These are phyloP conservation scores for Clonostachys rhizophaga DNA, from an alignment of 2,329 filamentous ascomycete species.

Conservation along the genomic window DNA sequence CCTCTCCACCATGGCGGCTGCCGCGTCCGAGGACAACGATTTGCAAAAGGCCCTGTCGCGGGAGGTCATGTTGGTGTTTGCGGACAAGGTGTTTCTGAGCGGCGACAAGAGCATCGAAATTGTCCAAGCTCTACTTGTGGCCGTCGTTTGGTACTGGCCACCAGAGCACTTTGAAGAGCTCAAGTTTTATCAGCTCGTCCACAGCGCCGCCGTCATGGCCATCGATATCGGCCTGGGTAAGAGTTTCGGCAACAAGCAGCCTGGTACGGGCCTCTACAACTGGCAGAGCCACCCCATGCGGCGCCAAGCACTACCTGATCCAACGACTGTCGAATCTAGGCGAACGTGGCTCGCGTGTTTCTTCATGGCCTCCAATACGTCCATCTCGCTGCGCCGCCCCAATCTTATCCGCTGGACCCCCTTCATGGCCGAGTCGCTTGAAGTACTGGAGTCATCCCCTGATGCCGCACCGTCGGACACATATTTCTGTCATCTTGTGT, in stretches of 20 bases:
- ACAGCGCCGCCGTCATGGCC: conserved; percentile 76
- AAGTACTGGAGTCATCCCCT: conserved; percentile 46
- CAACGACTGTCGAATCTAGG: conserved; percentile 48
- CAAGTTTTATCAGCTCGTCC: conserved; percentile 85
- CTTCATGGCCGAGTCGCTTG: conserved; percentile 57
- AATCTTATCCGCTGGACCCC: conserved; percentile 55
- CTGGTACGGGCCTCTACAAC: conserved; percentile 6
- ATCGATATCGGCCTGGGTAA: conserved; percentile 75
- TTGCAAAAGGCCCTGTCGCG: conserved; percentile 59
- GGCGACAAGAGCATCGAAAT: conserved; percentile 81
- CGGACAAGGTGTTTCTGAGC: conserved; percentile 67
- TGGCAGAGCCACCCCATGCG: conserved; percentile 37
- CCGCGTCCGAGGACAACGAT: conserved; percentile 50
- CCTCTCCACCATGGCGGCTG: conserved; percentile 64
- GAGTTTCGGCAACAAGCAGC: not conserved
- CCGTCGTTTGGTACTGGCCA: conserved; percentile 80
- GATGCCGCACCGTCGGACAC: conserved; percentile 52
- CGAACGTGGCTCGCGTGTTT: conserved; percentile 57
- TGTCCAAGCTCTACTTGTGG: conserved; percentile 71
- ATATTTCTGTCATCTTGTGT: conserved; percentile 54
- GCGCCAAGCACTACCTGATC: conserved; percentile 36
- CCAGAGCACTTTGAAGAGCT: conserved; percentile 80
- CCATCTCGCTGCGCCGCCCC: conserved; percentile 57
- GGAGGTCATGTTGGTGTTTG: conserved; percentile 68
- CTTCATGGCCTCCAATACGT: conserved; percentile 52